Base-by-base conservation (phyloP, 2,329 filamentous ascomycete genomes). In the Helminthosporium solani region DNA sequence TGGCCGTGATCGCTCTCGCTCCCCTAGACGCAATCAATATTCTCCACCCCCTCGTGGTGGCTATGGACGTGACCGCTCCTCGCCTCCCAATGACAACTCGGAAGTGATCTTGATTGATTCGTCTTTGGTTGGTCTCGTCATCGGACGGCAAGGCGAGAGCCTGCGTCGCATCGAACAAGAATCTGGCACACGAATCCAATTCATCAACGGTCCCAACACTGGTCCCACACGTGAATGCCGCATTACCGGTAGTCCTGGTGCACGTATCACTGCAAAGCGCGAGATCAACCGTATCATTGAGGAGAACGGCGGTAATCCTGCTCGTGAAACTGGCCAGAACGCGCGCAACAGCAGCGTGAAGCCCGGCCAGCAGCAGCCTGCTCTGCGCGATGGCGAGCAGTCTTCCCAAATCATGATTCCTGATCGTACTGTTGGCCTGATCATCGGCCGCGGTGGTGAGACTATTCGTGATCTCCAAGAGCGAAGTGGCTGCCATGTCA, bases 371-470 rank as follows among this genome's bases (percentile, higher is more conserved):
- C 50, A 59, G 34, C 61, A 64, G 45, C 65, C 78, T 41, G 78
- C 80, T 34, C 75, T 88, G 48, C 83, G 86, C 50, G 88, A 92
- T 49, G 88, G 86, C 49, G 90, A 95, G 68, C 87, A 92, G 58
- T 88, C 85, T 64, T 84, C 90, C 66, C 89, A 95, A 71, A 95
- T 96, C 61, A 94, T 95, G 88, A 90, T 96, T 15, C 90, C 90
- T 37, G 90, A 96, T 72, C 86, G 90, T 61, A 96, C 90, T 7
- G 90, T 96, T 49, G 90, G 90, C 41, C 77, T 96, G 36, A 96
- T 96, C 59, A 96, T 96, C 64, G 90, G 90, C n/a, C 87, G 90
- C 57, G 89, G 89, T 33, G 90, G 90, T 48, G 90, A 96, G 73
- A 96, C 90, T 1, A 96, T 96, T 61, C 85, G 90, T 63, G 90